A percentile compares a stretch with the other conserved stretches of the same genome.
Conservation (phyloP, 768 basidiomycete species). For the Chalciporus pseudorubinellus region DNA sequence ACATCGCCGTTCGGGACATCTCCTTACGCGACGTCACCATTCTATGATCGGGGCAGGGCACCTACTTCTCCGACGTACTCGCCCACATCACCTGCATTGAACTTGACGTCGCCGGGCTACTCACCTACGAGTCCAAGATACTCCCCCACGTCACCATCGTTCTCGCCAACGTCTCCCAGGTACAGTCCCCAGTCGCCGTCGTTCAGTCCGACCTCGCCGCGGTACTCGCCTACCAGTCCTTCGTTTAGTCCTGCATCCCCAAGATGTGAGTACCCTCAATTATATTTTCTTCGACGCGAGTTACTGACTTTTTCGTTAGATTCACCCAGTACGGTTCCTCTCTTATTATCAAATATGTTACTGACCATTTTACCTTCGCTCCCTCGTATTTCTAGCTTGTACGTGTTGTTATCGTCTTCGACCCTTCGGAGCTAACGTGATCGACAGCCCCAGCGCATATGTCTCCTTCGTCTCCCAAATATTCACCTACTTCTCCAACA, state of each 20-base stretch:
- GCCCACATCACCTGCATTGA: constrained; percentile 82
- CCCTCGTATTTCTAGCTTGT: constrained; percentile 51
- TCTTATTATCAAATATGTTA: constrained; percentile 6
- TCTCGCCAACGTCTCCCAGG: constrained; percentile 81
- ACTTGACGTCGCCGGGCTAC: constrained; percentile 74
- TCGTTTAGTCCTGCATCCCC: constrained; percentile 95
- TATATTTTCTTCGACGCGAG: not conserved
- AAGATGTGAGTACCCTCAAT: constrained; percentile 54
- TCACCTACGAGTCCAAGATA: constrained; percentile 75
- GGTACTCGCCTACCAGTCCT: constrained; percentile 87
- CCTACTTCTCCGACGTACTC: constrained; percentile 84
- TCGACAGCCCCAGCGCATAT: constrained; percentile 68
- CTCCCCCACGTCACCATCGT: constrained; percentile 80
- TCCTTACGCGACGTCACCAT: constrained; percentile 82
- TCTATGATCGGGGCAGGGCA: constrained; percentile 63
- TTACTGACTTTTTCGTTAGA: constrained; percentile 41
- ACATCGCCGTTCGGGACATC: constrained; percentile 82
- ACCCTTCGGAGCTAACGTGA: constrained; percentile 5
- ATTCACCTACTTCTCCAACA: constrained; percentile 90
- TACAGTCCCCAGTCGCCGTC: constrained; percentile 90
- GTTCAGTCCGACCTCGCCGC: constrained; percentile 86
- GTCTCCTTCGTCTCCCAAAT: constrained; percentile 89
- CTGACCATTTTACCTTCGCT: constrained; percentile 21
- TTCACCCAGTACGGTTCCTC: constrained; percentile 67
- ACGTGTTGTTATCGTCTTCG: constrained; percentile 30